Base-by-base conservation (phyloP, 208 protist genomes). In the Trypanosoma congolense region DNA sequence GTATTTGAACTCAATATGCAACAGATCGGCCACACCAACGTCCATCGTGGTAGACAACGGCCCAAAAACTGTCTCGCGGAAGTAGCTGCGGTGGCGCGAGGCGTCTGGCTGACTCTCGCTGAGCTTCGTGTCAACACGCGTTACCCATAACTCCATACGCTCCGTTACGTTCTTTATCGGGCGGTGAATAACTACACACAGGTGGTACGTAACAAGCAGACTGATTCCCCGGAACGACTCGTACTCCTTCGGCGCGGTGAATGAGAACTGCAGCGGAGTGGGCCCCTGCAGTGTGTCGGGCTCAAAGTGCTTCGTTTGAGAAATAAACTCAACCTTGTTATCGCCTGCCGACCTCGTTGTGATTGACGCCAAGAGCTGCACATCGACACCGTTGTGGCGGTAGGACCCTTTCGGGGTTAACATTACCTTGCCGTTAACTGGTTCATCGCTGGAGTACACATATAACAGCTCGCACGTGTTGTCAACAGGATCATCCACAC, bases 1-100 rank as follows among this genome's bases (percentile, higher is more conserved):
- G 65, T 92, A 95, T 48, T 79, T 76, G 46, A 96, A 95, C 63
- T 95, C 87, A 74, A 96, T 95, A 56, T 96, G 90, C 36, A 96
- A 76, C 9, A 79, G 26, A 51, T 91, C 67, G 31, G 84, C 83
- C 5, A 96, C 85, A 38, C 87, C 87, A 2, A 96, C 86, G 18
- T 93, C 85, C 84, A 93, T 93, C 0, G 71, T 48, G 21, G 83
- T 71, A 3, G 82, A 83, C 38, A 77, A 56, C 19, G 67, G 51
- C 28, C 72, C 72, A 58, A 92, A 90, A 42, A 71, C 75, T 14
- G 74, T 89, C 49, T 91, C 82, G 21, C 83, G 74, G 52, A 87
- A 84, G 65, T 87, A 90, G 57, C 74, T 74, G 19, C 61, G 67
- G 58, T 83, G 75, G 2, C 53, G 61, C 18, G 70, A 79, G n/a